Evolutionary conservation across 2,329 filamentous ascomycete genomes (phyloP).

Genomic region (Teratosphaeria pseudoeucalypti): DNA sequence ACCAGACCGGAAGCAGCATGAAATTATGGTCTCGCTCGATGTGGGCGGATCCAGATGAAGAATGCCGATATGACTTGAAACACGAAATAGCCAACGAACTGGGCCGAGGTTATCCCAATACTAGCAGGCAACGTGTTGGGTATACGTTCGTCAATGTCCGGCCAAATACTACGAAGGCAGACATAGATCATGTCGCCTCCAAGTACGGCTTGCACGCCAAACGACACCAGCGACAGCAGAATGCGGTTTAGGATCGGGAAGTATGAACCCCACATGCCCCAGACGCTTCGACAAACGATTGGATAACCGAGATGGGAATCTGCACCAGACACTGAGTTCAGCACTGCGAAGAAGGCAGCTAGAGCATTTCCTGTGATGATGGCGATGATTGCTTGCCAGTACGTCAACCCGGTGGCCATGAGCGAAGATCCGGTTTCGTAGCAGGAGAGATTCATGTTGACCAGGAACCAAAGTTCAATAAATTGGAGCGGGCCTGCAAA

Average conservation of each 20-base stretch:
- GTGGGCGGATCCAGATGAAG: background rate
- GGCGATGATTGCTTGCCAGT: conserved; percentile 33
- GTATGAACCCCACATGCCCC: conserved; percentile 48
- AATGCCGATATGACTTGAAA: background rate
- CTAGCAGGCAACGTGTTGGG: background rate
- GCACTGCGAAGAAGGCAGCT: conserved; percentile 49
- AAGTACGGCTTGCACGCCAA: conserved; percentile 55
- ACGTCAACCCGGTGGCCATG: conserved; percentile 29
- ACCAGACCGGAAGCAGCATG: background rate
- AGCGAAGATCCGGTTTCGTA: conserved; percentile 30
- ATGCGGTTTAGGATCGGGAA: conserved; percentile 43
- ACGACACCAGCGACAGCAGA: conserved; percentile 39
- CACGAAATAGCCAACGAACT: background rate
- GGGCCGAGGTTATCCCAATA: background rate
- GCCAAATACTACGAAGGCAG: background rate
- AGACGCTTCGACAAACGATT: conserved; percentile 44
- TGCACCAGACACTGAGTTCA: conserved; percentile 37
- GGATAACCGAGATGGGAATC: conserved; percentile 31
- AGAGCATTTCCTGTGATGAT: conserved; percentile 37
- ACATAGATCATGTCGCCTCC: conserved; percentile 31
- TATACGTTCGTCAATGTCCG: background rate
- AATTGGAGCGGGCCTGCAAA: background rate
- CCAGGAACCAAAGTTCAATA: background rate
- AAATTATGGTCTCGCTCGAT: background rate
- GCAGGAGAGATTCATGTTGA: conserved; percentile 24